phyloP scores from a whole-genome alignment of 2,329 filamentous ascomycete species.

The Aspergillus intermedius region DNA sequence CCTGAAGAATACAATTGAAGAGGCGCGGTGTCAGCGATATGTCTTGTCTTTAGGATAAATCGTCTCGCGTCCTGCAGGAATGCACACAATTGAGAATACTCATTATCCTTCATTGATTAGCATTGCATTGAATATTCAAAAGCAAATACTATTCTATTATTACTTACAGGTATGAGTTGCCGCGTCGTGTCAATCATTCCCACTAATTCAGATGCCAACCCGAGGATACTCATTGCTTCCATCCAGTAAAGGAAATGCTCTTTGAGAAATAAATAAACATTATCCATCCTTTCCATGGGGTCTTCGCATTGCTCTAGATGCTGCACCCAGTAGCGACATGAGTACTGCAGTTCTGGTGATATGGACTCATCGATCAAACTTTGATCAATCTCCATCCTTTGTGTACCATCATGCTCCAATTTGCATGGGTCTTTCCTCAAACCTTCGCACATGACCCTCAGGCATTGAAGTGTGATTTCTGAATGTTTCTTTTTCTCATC shows the following conservation, averaged over 20 bases:
- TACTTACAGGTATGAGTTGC: constrained; percentile 8
- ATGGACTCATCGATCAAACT: constrained; percentile 9
- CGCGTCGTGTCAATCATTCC: constrained; percentile 10
- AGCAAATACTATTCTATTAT: neutral
- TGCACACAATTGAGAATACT: constrained; percentile 4
- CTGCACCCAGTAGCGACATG: constrained; percentile 21
- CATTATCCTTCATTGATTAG: constrained; percentile 5
- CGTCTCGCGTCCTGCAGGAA: constrained; percentile 26
- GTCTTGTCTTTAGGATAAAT: constrained; percentile 23
- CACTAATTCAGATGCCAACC: constrained; percentile 9
- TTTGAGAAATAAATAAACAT: constrained; percentile 11
- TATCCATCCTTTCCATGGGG: constrained; percentile 1
- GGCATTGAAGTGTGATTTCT: constrained; percentile 20
- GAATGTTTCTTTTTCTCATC: constrained; percentile 25
- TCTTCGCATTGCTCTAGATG: constrained; percentile 13
- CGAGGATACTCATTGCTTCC: constrained; percentile 17
- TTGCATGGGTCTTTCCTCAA: constrained; percentile 12
- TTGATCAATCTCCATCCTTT: constrained; percentile 6
- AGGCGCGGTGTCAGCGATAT: constrained; percentile 24
- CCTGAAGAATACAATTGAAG: constrained; percentile 32
- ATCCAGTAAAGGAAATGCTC: constrained; percentile 21
- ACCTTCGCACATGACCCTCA: constrained; percentile 10
- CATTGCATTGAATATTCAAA: neutral
- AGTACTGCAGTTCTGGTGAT: constrained; percentile 16
- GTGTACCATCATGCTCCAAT: neutral